Evolutionary conservation across 306 rosid genomes (phyloP).

Genomic region (Castanea crenata): DNA sequence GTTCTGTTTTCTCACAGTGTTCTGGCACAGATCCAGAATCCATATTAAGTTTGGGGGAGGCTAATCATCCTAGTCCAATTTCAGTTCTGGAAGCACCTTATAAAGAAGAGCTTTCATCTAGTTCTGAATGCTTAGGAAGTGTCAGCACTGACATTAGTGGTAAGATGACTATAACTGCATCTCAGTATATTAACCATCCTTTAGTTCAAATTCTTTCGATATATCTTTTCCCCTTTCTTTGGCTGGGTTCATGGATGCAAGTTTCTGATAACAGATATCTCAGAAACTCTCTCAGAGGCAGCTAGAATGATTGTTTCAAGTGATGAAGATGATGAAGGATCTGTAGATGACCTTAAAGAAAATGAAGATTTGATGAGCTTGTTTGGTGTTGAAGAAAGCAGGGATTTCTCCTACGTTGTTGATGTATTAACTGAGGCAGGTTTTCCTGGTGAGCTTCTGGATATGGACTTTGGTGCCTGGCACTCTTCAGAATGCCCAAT

Average conservation of each 20-base stretch:
- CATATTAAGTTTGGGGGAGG: conserved; percentile 38
- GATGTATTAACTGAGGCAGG: conserved; percentile 68
- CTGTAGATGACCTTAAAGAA: conserved; percentile 26
- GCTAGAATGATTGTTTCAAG: conserved; percentile 66
- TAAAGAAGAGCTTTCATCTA: conserved; percentile 30
- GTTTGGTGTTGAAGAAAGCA: conserved; percentile 55
- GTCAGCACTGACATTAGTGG: conserved; percentile 38
- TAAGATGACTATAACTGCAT: conserved; percentile 22
- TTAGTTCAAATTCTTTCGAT: conserved; percentile 12
- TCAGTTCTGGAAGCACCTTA: conserved; percentile 68
- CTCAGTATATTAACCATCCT: neutral
- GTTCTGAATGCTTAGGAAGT: conserved; percentile 27
- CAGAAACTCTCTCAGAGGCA: conserved; percentile 55
- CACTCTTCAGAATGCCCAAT: conserved; percentile 58
- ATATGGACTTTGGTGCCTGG: conserved; percentile 43
- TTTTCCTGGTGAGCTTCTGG: conserved; percentile 27
- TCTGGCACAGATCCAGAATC: conserved; percentile 37
- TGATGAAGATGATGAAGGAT: conserved; percentile 62
- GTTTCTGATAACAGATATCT: conserved; percentile 50
- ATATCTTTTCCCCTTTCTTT: neutral
- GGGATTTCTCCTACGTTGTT: conserved; percentile 71
- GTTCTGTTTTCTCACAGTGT: conserved; percentile 34
- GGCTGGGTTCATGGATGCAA: conserved; percentile 20
- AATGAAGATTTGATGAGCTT: conserved; percentile 30
- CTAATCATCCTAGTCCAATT: conserved; percentile 64